Base-by-base conservation (phyloP, 345 rosid species). In the Brassica carinata region DNA sequence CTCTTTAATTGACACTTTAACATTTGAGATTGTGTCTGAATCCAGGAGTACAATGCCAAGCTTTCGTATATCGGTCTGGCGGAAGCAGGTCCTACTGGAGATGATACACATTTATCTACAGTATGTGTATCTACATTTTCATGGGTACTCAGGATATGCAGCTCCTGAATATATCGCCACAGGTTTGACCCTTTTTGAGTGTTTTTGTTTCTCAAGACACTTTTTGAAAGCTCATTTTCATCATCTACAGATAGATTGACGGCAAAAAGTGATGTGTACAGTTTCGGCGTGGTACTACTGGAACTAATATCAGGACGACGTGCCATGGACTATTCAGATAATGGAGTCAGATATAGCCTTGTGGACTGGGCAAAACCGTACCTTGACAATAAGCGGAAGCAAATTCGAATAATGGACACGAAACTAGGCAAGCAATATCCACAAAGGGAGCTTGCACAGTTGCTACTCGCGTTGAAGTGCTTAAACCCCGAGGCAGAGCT, bases 51-150 rank as follows among this genome's bases (percentile, higher is more conserved):
- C 85, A 93, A 89, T 81, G 92, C 99, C 11, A 95, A 90, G 74
- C 91, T 95, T 51, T 95, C 99, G n/a, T 98, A 95, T 88, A 93
- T 95, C 82, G 99, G 99, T 61, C 79, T 95, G 86, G 98, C 99
- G n/a, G 93, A 93, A 86, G 98, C 92, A 33, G 98, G 98, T 64
- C 97, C 99, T 36, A 95, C 98, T 36, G 96, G 98, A 27, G 99
- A 93, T 72, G 83, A 87, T 80, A 93, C 99, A 81, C 96, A 95
- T 68, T 97, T 95, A 23, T 89, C 99, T 23, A 95, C 97, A 59
- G 26, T 23, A 23, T 23, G 26, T 68, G 99, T 95, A 23, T 89
- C 99, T 23, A 95, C 97, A 59, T 94, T 89, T 93, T 95, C 74
- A 84, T 95, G 88, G 99, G 98, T 71, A 88, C 97, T 73, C 93